Evolutionary conservation across 2,329 filamentous ascomycete species (phyloP).

Genomic region (Verticillium tricorpus): DNA sequence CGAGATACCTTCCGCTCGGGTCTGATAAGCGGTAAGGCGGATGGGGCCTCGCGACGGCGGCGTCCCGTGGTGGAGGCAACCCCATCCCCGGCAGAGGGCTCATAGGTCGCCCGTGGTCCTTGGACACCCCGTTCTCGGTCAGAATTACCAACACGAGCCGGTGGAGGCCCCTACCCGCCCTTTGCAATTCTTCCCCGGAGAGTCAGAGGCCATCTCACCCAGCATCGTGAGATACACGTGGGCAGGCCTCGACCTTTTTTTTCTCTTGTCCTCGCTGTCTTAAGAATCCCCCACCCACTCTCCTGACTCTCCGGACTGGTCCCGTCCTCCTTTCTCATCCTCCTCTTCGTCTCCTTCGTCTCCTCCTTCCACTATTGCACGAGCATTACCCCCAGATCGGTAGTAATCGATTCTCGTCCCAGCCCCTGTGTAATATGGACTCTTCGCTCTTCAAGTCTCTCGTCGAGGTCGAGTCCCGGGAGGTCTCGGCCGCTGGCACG

Average conservation of each 20-base stretch:
- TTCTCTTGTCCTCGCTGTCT: not conserved
- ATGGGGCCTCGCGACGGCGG: not conserved
- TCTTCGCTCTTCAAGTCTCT: constrained; percentile 25
- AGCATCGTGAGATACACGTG: not conserved
- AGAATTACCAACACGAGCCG: not conserved
- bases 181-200: not conserved
- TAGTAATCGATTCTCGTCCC: not conserved
- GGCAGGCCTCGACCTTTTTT: not conserved
- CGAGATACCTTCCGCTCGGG: not conserved
- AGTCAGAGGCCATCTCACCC: not conserved
- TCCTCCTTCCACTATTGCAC: not conserved
- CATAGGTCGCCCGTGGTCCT: constrained; percentile 3
- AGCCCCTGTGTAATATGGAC: constrained; percentile 22
- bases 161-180: not conserved
- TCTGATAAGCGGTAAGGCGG: not conserved
- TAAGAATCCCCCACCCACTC: not conserved
- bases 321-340: not conserved
- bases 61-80: not conserved
- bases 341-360: not conserved
- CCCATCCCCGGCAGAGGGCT: not conserved
- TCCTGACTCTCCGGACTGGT: not conserved
- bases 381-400: not conserved
- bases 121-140: not conserved
- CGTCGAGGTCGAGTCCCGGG: constrained; percentile 24
- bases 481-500: constrained; percentile 2